These are phyloP conservation scores for Psophocarpus tetragonolobus DNA, from an alignment of 306 rosid genomes.

Conservation along the genomic window DNA sequence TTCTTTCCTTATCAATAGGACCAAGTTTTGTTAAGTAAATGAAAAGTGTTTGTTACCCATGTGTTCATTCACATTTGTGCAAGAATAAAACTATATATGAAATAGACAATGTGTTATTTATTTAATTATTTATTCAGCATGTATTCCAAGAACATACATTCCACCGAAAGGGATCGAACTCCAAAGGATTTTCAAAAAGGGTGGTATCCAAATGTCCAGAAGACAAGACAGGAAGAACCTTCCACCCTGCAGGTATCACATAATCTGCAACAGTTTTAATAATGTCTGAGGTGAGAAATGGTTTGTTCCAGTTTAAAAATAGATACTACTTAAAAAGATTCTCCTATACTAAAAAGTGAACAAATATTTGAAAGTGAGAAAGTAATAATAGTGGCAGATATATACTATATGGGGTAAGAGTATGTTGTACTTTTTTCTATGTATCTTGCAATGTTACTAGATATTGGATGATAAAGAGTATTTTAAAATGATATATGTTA, in stretches of 20 bases:
- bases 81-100: not conserved
- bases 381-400: not conserved
- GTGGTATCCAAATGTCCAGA: slow-evolving; percentile 64
- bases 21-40: too few species aligned
- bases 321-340: not conserved
- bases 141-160: slow-evolving; percentile 43
- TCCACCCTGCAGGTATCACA: slow-evolving; percentile 77
- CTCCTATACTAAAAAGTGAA: not conserved
- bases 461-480: not conserved
- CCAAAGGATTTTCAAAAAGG: slow-evolving; percentile 54
- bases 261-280: slow-evolving; percentile 41
- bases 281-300: not conserved
- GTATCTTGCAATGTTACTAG: not conserved
- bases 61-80: not conserved
- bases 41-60: not conserved
- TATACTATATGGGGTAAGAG: not conserved
- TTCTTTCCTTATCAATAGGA: too few species aligned
- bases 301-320: not conserved
- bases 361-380: not conserved
- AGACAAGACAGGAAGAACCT: slow-evolving; percentile 75
- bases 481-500: not conserved
- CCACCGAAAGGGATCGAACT: slow-evolving; percentile 81
- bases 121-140: not conserved
- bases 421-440: not conserved
- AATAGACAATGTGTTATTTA: too few species aligned